A percentile compares a stretch with the other conserved stretches of the same genome.
Evolutionary conservation across 2,329 filamentous ascomycete species (phyloP).

Genomic region (Xenoacremonium recifei): DNA sequence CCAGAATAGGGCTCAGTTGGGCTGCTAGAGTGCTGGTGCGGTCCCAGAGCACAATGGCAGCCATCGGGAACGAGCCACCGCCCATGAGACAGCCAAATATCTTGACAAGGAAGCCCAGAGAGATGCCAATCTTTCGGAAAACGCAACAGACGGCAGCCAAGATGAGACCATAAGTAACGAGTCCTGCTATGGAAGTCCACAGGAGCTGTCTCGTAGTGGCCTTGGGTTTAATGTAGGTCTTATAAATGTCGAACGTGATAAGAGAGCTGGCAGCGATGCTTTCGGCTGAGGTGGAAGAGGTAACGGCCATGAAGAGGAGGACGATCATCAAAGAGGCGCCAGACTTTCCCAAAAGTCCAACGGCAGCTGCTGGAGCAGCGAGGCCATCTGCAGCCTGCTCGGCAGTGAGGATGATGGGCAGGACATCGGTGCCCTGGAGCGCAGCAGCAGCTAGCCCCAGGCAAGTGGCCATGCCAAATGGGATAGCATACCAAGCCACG

Average conservation of each 20-base stretch:
- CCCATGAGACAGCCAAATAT: neutral
- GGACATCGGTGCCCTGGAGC: neutral
- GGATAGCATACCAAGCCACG: neutral
- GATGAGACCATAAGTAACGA: constrained; percentile 1
- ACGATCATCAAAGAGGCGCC: constrained; percentile 77
- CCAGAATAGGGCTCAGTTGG: neutral
- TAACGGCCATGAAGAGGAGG: constrained; percentile 89
- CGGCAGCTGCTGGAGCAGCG: constrained; percentile 79
- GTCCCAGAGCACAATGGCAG: neutral
- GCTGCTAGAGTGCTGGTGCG: neutral
- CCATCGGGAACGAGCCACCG: neutral
- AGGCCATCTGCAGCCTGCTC: constrained; percentile 48
- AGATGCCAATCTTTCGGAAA: constrained; percentile 5
- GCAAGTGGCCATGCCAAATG: neutral
- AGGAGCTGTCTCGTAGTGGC: constrained; percentile 1
- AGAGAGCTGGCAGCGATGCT: constrained; percentile 87
- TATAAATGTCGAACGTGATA: constrained; percentile 82
- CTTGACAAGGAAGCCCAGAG: constrained; percentile 1
- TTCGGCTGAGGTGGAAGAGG: constrained; percentile 78
- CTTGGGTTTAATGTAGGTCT: constrained; percentile 72
- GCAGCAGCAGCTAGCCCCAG: neutral
- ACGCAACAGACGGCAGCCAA: constrained; percentile 2
- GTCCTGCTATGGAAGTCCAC: neutral
- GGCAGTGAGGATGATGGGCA: neutral
- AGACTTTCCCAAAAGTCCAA: constrained; percentile 76